Percentiles rank a stretch among this genome's conserved stretches.
Evolutionary conservation across 768 basidiomycete species (phyloP).

Genomic region (Naganishia vaughanmartiniae): DNA sequence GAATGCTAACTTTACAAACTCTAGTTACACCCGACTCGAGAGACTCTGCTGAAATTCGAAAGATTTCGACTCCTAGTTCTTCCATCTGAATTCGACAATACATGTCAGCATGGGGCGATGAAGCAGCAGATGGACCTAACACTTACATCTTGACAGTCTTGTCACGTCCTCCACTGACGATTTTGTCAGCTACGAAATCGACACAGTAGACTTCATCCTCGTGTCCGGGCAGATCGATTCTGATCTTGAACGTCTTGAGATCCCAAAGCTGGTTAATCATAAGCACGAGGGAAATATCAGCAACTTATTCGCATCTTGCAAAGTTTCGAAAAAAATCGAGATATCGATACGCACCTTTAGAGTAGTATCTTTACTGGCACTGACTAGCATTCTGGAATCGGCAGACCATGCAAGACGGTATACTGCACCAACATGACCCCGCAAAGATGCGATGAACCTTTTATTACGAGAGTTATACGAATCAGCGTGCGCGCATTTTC

Average conservation of each 20-base stretch:
- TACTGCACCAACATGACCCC: constrained; percentile 91
- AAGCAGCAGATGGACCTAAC: background rate
- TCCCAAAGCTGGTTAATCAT: constrained; percentile 74
- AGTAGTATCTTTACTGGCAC: constrained; percentile 93
- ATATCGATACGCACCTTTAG: constrained; percentile 66
- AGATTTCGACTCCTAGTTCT: constrained; percentile 9
- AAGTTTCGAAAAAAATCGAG: background rate
- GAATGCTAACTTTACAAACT: background rate
- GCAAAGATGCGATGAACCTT: constrained; percentile 82
- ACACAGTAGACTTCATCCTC: constrained; percentile 98
- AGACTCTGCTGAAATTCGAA: no score
- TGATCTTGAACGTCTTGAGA: constrained; percentile 91
- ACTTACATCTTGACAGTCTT: constrained; percentile 82
- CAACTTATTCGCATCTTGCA: background rate
- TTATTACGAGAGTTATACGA: background rate
- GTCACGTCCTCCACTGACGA: constrained; percentile 96
- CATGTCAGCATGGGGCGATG: background rate
- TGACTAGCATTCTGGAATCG: constrained; percentile 84
- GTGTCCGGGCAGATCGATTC: constrained; percentile 89
- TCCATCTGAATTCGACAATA: constrained; percentile 9
- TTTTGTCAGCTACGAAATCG: constrained; percentile 97
- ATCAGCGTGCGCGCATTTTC: background rate
- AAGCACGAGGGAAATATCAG: no score
- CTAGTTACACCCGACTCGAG: background rate
- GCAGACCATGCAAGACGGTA: constrained; percentile 94